Evolutionary conservation across 352 stramenopile species (phyloP), one percentile per base, ranked within the genome.

Genomic region (Pelagophyceae sp.): DNA sequence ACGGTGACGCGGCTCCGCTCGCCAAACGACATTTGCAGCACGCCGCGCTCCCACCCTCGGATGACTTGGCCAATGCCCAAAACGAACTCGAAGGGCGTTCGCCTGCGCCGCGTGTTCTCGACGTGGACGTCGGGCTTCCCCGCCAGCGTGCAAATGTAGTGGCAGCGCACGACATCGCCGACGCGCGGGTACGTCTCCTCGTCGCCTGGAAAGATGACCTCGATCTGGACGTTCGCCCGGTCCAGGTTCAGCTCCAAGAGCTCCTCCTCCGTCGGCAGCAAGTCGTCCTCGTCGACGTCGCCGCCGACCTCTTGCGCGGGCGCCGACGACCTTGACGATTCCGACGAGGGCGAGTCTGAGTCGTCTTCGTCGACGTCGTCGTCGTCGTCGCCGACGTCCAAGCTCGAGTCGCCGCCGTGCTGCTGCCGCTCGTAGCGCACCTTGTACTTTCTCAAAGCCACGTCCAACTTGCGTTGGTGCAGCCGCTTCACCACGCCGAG

Each of bases 1-100:
- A 96, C 92, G 78, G 87, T 85, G 23, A 97, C 83, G 35, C 86
- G 86, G 17, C 90, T 89, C 72, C 87, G 87, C 83, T 95, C 89
- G 54, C 91, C 91, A 77, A 94, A 81, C 23, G 72, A 37, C 80
- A 85, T 84, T 29, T 65, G 63, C 38, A 78, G 67, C n/a, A 85
- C 72, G 25, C 61, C 76, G 35, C 77, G 76, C 61, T 85, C 82
- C 63, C 80, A 77, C 31, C 82, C 82, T 33, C 71, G 72, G n/a
- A 84, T 78, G 40, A 85, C 80, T 38, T 84, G 80, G 11, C 80
- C 80, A 23, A 72, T 74, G 25, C 80, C 82, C 19, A 85, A 33
- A 25, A 84, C 78, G 60, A 85, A 85, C 71, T 84, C 78, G 75
- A 85, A 82, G 35, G 79, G 77, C 40, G 70, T 65, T 60, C 79